phyloP scores from a whole-genome alignment of 257 asterid species.

The Petunia axillaris region DNA sequence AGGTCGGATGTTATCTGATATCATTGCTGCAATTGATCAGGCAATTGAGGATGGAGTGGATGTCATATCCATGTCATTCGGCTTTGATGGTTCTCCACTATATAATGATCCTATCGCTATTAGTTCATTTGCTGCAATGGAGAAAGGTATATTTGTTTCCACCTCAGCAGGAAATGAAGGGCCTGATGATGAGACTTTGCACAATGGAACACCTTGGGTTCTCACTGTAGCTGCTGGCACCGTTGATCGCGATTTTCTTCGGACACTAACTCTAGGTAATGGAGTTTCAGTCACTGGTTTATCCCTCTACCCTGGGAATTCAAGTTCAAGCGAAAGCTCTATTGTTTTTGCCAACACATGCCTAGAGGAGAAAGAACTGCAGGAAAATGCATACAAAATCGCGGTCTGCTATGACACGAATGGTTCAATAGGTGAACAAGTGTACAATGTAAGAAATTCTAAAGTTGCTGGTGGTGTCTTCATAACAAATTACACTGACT shows the following conservation, averaged over 20 bases:
- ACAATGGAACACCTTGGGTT: slow-evolving; percentile 80
- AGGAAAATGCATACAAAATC: slow-evolving; percentile 33
- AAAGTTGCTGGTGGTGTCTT: slow-evolving; percentile 51
- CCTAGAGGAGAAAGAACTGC: slow-evolving; percentile 32
- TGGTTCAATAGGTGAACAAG: slow-evolving; percentile 44
- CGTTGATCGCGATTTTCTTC: slow-evolving; percentile 54
- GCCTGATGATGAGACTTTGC: slow-evolving; percentile 43
- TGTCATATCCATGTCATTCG: slow-evolving; percentile 63
- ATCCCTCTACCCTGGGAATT: slow-evolving; percentile 62
- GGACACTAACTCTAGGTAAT: slow-evolving; percentile 49
- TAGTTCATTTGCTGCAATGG: slow-evolving; percentile 72
- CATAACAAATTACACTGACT: slow-evolving; percentile 53
- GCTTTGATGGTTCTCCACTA: slow-evolving; percentile 47
- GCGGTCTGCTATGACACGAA: slow-evolving; percentile 58
- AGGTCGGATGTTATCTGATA: slow-evolving; percentile 49
- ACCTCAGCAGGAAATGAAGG: slow-evolving; percentile 78
- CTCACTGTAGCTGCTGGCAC: slow-evolving; percentile 76
- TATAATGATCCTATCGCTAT: slow-evolving; percentile 61
- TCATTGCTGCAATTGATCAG: slow-evolving; percentile 69
- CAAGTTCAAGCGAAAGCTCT: slow-evolving; percentile 35
- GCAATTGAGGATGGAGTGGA: slow-evolving; percentile 68
- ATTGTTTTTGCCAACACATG: slow-evolving; percentile 38
- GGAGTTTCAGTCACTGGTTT: slow-evolving; percentile 49
- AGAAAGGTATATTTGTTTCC: slow-evolving; percentile 71
- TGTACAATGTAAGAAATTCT: slow-evolving; percentile 36